Conservation (phyloP, 257 asterid genomes). For the Fraxinus pennsylvanica region DNA sequence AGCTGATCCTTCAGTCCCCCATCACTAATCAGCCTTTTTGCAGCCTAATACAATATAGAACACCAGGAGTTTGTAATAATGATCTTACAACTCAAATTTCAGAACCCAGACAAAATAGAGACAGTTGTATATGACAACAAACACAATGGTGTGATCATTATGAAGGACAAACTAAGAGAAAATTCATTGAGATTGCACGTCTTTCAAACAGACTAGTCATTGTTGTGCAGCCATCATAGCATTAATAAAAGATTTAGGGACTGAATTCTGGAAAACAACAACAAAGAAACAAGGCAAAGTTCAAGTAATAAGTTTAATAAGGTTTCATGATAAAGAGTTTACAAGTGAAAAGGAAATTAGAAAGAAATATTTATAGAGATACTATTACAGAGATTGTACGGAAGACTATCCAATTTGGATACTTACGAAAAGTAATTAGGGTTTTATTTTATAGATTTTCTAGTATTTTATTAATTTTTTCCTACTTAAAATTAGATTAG, state of each 20-base stretch:
- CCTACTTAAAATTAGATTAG: no score
- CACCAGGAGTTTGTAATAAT: constrained; percentile 24
- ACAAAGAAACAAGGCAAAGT: background rate
- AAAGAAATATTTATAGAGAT: background rate
- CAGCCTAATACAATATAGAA: constrained; percentile 59
- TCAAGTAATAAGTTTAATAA: background rate
- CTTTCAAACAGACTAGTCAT: background rate
- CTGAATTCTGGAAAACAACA: constrained; percentile 7
- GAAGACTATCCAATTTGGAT: no score
- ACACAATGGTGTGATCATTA: background rate
- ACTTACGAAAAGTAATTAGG: no score
- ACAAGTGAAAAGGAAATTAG: background rate
- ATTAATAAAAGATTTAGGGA: constrained; percentile 17
- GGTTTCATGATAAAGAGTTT: background rate
- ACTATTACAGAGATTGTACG: no score
- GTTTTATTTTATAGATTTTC: no score
- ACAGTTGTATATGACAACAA: constrained; percentile 11
- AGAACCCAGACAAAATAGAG: constrained; percentile 14
- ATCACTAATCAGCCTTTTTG: constrained; percentile 78
- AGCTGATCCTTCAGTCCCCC: constrained; percentile 75
- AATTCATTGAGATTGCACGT: constrained; percentile 4
- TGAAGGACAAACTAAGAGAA: background rate
- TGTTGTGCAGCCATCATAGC: constrained; percentile 6
- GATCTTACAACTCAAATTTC: constrained; percentile 10
- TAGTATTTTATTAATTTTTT: no score